Evolutionary conservation across 2,329 filamentous ascomycete genomes (phyloP).

Genomic region (Beauveria asiatica): DNA sequence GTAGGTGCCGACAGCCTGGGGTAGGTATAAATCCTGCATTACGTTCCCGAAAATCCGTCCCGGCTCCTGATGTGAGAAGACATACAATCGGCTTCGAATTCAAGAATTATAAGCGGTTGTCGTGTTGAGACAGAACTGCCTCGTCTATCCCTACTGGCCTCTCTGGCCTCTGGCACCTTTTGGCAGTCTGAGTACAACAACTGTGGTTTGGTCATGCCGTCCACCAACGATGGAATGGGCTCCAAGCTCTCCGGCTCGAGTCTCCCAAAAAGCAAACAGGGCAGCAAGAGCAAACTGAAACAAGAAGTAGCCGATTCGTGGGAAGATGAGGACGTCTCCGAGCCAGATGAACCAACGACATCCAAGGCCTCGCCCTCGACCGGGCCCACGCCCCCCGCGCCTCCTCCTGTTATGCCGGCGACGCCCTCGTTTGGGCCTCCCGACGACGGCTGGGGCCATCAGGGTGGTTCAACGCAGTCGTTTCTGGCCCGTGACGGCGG

Average conservation of each 20-base stretch:
- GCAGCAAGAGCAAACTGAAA: slow-evolving; percentile 16
- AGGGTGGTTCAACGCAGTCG: slow-evolving; percentile 10
- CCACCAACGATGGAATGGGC: slow-evolving; percentile 20
- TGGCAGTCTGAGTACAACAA: too few relatives aligned
- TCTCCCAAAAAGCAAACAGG: slow-evolving; percentile 15
- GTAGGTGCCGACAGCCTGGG: neutral
- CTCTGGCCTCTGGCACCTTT: neutral
- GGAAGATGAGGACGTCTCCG: slow-evolving; percentile 51
- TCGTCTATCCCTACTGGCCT: neutral
- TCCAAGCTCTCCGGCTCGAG: slow-evolving; percentile 25
- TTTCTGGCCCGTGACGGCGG: neutral
- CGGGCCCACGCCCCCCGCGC: slow-evolving; percentile 37
- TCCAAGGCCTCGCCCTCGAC: slow-evolving; percentile 2
- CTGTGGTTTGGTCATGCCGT: neutral
- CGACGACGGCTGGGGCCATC: slow-evolving; percentile 17
- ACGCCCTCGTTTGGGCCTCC: slow-evolving; percentile 35
- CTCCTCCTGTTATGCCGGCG: slow-evolving; percentile 61
- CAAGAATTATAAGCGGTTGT: too few relatives aligned
- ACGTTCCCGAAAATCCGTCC: neutral
- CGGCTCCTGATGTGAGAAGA: too few relatives aligned
- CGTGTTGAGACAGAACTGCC: neutral
- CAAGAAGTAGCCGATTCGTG: slow-evolving; percentile 34
- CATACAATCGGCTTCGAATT: too few relatives aligned
- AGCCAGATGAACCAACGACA: slow-evolving; percentile 19
- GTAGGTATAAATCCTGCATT: neutral